Percentiles rank a stretch among this genome's conserved stretches.
Conservation (phyloP, 2,329 filamentous ascomycete species). For the Fusarium nygamai region DNA sequence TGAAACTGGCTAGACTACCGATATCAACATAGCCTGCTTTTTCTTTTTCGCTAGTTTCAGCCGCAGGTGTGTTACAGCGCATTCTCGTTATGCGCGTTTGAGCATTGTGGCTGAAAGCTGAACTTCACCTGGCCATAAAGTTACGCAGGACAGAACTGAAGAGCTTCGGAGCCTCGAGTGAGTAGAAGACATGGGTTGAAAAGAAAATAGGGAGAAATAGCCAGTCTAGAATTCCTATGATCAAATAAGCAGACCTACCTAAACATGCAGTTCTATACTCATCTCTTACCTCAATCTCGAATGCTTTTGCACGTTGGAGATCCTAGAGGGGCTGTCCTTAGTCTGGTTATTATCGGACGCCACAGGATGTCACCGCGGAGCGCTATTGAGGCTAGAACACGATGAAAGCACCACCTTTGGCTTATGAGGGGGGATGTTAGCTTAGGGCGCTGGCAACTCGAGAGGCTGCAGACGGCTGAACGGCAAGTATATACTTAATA, state of each 20-base stretch:
- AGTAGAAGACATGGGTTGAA: not conserved
- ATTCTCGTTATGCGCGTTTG: not conserved
- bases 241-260: not conserved
- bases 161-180: not conserved
- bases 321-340: not conserved
- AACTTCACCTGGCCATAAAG: not conserved
- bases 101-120: not conserved
- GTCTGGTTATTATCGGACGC: not conserved
- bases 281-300: not conserved
- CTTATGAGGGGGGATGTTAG: not conserved
- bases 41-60: not conserved
- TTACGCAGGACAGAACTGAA: too few species aligned
- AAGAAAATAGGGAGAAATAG: accelerated
- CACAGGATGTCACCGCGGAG: not conserved
- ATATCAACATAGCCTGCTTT: not conserved
- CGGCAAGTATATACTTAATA: not conserved
- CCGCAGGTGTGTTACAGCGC: not conserved
- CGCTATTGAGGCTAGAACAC: not conserved
- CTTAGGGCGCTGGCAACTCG: accelerated
- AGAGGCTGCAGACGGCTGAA: not conserved
- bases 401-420: not conserved
- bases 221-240: accelerated
- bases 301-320: too few species aligned
- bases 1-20: accelerated
- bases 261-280: not conserved